Evolutionary conservation across 2,329 filamentous ascomycete species (phyloP).

Genomic region (Scedosporium minutisporum): DNA sequence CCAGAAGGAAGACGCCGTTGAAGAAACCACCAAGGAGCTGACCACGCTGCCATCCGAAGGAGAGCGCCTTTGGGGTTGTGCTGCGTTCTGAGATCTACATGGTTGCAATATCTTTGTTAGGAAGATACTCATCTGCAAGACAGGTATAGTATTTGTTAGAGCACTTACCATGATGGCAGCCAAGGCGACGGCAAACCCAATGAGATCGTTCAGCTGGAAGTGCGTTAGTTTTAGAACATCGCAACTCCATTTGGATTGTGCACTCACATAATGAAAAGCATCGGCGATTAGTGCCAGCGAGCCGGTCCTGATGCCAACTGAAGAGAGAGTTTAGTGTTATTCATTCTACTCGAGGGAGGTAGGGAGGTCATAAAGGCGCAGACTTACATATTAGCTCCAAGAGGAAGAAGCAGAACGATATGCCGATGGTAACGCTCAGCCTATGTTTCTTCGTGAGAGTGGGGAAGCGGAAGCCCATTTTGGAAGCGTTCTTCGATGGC

Average conservation of each 20-base stretch:
- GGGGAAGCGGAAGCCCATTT: conserved; percentile 25
- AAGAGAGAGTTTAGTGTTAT: not conserved
- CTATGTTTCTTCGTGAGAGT: conserved; percentile 29
- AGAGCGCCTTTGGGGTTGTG: conserved; percentile 45
- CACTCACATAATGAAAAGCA: conserved; percentile 64
- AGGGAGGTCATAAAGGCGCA: not conserved
- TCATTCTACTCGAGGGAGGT: not conserved
- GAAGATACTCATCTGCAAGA: not conserved
- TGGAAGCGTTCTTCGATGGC: too few relatives aligned
- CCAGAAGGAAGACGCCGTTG: conserved; percentile 67
- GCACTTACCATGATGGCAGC: conserved; percentile 2
- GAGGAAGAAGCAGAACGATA: conserved; percentile 41
- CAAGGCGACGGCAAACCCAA: conserved; percentile 5
- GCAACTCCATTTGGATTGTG: not conserved
- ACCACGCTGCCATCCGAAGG: conserved; percentile 70
- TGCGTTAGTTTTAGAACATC: not conserved
- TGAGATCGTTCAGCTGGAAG: conserved; percentile 3
- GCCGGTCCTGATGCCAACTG: conserved; percentile 59
- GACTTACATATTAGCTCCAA: conserved; percentile 38
- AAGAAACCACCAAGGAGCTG: conserved; percentile 70
- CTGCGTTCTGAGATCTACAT: conserved; percentile 45
- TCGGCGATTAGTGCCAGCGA: conserved; percentile 67
- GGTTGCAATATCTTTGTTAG: not conserved
- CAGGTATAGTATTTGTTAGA: not conserved
- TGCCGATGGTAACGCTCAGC: conserved; percentile 35